Conservation (phyloP, 108 stramenopile genomes). For the Skeletonema menzelii region DNA sequence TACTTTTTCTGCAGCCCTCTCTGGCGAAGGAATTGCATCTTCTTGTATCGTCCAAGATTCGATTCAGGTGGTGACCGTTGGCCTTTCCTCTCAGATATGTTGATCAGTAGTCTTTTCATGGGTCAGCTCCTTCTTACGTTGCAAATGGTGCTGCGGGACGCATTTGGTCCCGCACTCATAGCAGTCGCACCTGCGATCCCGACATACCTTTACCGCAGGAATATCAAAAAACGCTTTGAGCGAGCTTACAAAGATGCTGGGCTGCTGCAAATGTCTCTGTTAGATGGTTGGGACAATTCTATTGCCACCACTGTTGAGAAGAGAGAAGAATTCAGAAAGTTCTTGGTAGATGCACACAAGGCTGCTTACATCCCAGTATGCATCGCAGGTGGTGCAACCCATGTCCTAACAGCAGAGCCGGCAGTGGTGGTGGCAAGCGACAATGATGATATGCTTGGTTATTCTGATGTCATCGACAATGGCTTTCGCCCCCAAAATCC, state of each 20-base stretch:
- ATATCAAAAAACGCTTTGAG: slow-evolving; percentile 54
- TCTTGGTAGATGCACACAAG: slow-evolving; percentile 87
- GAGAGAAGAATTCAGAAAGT: slow-evolving; percentile 77
- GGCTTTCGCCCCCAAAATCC: not conserved
- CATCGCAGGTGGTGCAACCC: slow-evolving; percentile 66
- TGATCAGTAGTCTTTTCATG: slow-evolving; percentile 63
- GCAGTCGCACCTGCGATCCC: slow-evolving; percentile 66
- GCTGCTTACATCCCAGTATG: slow-evolving; percentile 91
- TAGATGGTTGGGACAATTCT: slow-evolving; percentile 84
- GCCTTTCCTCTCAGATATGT: slow-evolving; percentile 83
- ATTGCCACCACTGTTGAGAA: slow-evolving; percentile 55
- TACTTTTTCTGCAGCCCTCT: slow-evolving; percentile 72
- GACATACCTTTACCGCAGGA: slow-evolving; percentile 60
- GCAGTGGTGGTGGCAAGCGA: slow-evolving; percentile 68
- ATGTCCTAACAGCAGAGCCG: slow-evolving; percentile 75
- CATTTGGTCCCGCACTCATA: slow-evolving; percentile 69
- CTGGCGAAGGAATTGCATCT: slow-evolving; percentile 74
- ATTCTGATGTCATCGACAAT: slow-evolving; percentile 15
- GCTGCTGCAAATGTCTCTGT: slow-evolving; percentile 76
- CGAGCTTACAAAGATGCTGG: slow-evolving; percentile 77
- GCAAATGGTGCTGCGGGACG: slow-evolving; percentile 30
- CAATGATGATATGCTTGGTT: slow-evolving; percentile 53
- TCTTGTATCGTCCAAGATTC: slow-evolving; percentile 80
- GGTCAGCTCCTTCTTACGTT: slow-evolving; percentile 59
- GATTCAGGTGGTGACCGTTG: slow-evolving; percentile 79